Evolutionary conservation across 2,329 filamentous ascomycete species (phyloP).

Genomic region (Curvularia sp.): DNA sequence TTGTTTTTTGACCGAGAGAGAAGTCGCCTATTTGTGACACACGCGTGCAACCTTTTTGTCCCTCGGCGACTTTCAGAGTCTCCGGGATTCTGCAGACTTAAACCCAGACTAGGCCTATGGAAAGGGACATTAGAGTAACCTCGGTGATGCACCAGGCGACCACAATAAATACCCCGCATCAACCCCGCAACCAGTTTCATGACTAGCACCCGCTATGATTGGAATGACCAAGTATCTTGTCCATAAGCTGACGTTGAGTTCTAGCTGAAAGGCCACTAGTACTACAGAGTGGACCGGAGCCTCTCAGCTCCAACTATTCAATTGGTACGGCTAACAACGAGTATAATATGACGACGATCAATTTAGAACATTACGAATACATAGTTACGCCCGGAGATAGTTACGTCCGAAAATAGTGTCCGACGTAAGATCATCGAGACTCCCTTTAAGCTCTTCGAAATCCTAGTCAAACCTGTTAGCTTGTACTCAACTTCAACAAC

Average conservation of each 20-base stretch:
- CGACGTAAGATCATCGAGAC: neutral
- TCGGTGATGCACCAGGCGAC: neutral
- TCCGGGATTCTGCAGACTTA: neutral
- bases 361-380: neutral
- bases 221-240: neutral
- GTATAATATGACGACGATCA: neutral
- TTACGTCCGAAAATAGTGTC: neutral
- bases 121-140: neutral
- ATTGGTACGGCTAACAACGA: neutral
- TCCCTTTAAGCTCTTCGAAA: neutral
- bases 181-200: neutral
- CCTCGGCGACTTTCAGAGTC: neutral
- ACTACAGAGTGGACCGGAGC: neutral
- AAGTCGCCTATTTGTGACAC: neutral
- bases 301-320: neutral
- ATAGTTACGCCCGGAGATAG: neutral
- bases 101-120: neutral
- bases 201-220: neutral
- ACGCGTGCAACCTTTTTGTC: neutral
- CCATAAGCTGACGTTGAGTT: neutral
- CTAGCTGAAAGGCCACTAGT: neutral
- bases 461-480: neutral
- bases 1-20: neutral
- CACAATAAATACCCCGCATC: neutral
- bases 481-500: neutral